Conservation (phyloP, 2,329 filamentous ascomycete genomes). For the Arthrobotrys entomopaga region DNA sequence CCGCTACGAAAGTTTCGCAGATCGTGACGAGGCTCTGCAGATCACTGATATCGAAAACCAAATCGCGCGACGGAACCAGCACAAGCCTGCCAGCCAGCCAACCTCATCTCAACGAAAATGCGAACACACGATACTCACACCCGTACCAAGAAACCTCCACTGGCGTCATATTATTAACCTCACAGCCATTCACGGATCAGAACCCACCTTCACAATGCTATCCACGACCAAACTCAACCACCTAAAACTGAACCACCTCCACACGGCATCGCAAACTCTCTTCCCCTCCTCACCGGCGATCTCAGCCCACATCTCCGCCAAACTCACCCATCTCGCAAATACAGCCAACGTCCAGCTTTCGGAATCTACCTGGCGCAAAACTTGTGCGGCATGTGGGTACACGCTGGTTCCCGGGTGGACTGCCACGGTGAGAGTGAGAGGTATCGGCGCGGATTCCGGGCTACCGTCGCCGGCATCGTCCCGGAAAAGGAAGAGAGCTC, state of each 20-base stretch:
- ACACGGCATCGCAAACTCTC: constrained; percentile 32
- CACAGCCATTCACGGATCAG: background rate
- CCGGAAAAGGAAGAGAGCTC: background rate
- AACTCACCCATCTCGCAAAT: constrained; percentile 13
- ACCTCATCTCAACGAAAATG: background rate
- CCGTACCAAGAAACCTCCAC: background rate
- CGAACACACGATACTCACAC: background rate
- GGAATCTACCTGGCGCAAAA: constrained; percentile 47
- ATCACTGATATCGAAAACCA: background rate
- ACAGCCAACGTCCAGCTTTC: constrained; percentile 29
- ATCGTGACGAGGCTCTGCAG: background rate
- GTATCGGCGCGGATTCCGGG: constrained; percentile 14
- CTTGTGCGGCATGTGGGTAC: constrained; percentile 39
- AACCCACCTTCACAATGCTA: constrained; percentile 17
- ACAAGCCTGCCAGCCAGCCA: background rate
- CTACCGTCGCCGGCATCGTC: background rate
- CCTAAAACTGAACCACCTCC: constrained; percentile 39
- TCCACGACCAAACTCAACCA: constrained; percentile 46
- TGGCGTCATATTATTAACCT: background rate
- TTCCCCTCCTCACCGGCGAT: constrained; percentile 40
- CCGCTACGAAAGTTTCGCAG: background rate
- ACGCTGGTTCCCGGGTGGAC: constrained; percentile 44
- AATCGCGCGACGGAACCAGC: background rate
- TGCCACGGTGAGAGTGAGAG: constrained; percentile 37
- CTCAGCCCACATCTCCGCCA: constrained; percentile 35